Evolutionary conservation across 2,329 filamentous ascomycete genomes (phyloP).

Genomic region (Fusarium buharicum): DNA sequence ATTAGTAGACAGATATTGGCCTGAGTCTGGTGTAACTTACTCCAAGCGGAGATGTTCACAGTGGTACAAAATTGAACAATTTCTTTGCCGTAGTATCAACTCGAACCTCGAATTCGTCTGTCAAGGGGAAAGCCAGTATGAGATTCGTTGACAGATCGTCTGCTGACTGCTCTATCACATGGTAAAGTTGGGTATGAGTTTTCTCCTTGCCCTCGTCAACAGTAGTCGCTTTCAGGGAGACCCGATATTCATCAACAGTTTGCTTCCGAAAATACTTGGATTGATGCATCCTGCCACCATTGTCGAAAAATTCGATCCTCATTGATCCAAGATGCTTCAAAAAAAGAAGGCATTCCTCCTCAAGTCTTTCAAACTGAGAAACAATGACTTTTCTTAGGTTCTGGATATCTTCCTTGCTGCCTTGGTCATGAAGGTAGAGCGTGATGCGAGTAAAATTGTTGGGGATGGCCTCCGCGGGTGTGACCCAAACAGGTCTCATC

Average conservation of each 20-base stretch:
- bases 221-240: constrained; percentile 14
- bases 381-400: constrained; percentile 1
- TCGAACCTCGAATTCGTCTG: too few species aligned
- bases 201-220: background rate
- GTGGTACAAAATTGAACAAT: too few species aligned
- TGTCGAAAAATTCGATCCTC: constrained; percentile 11
- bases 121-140: too few species aligned
- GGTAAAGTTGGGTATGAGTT: constrained; percentile 6
- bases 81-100: too few species aligned
- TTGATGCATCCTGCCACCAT: background rate
- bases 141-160: constrained; percentile 10
- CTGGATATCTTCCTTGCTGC: background rate
- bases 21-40: background rate
- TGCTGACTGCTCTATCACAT: constrained; percentile 21
- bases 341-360: constrained; percentile 25
- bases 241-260: constrained; percentile 1
- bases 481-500: constrained; percentile 28
- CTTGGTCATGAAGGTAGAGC: constrained; percentile 24
- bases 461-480: background rate
- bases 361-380: constrained; percentile 19
- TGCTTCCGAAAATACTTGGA: constrained; percentile 16
- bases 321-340: constrained; percentile 21
- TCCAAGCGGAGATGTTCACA: too few species aligned
- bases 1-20: background rate
- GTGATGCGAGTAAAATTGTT: constrained; percentile 25